phyloP scores from a whole-genome alignment of 495 filamentous ascomycete species.

The Aspergillus panamensis region DNA sequence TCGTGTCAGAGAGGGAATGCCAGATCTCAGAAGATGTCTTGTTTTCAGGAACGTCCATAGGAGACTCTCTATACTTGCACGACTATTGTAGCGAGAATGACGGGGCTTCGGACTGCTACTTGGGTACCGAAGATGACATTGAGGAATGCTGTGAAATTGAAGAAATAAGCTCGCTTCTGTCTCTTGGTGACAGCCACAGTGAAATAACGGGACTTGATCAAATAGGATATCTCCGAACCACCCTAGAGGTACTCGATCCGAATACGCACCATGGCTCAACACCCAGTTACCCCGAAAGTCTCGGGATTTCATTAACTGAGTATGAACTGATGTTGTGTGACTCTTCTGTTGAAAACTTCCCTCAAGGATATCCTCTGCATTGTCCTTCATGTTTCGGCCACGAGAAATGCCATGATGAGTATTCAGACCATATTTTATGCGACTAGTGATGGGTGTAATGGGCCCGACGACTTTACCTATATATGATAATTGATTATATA shows the following conservation, averaged over 20 bases:
- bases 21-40: neutral
- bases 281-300: neutral
- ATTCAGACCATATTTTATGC: constrained; percentile 13
- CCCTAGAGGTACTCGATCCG: neutral
- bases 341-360: neutral
- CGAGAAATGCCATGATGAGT: neutral
- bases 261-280: neutral
- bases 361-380: neutral
- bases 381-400: neutral
- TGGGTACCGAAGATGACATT: constrained; percentile 1
- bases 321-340: neutral
- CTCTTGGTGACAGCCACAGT: neutral
- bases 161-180: neutral
- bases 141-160: neutral
- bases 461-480: neutral
- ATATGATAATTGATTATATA: too few relatives aligned
- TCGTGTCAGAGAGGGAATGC: neutral
- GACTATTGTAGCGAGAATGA: neutral
- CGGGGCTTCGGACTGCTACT: constrained; percentile 2
- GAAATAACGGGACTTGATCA: neutral
- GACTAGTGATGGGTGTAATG: neutral
- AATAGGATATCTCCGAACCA: neutral
- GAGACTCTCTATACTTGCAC: neutral
- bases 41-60: neutral
- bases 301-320: neutral